These are phyloP conservation scores for Penicillium sp. DNA, from an alignment of 2,329 filamentous ascomycete genomes.

Conservation along the genomic window DNA sequence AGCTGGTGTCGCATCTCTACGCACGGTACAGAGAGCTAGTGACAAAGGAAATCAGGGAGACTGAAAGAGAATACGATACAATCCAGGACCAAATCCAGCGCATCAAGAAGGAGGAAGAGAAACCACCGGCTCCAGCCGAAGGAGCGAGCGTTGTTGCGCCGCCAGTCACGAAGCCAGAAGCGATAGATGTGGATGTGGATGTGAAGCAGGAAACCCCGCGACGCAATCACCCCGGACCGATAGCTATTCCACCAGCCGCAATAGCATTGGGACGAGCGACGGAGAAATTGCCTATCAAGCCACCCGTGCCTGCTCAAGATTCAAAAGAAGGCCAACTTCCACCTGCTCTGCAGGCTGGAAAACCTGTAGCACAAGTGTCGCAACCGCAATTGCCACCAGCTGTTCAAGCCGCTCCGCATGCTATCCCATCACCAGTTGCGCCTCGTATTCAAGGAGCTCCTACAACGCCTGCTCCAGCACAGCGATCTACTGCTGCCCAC, in stretches of 20 bases:
- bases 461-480: slow-evolving; percentile 16
- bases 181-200: slow-evolving; percentile 31
- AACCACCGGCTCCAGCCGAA: slow-evolving; percentile 35
- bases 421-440: slow-evolving; percentile 20
- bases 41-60: slow-evolving; percentile 68
- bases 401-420: slow-evolving; percentile 20
- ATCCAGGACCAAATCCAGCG: slow-evolving; percentile 68
- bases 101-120: slow-evolving; percentile 62
- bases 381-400: slow-evolving; percentile 16
- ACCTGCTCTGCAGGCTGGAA: slow-evolving; percentile 3
- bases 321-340: slow-evolving; percentile 2
- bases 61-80: slow-evolving; percentile 66
- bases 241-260: slow-evolving; percentile 1
- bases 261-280: slow-evolving; percentile 1
- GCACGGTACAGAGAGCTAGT: slow-evolving; percentile 69
- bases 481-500: slow-evolving; percentile 21
- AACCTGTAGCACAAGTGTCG: slow-evolving; percentile 2
- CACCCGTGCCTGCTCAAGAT: slow-evolving; percentile 1
- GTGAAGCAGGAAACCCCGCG: slow-evolving; percentile 22
- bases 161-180: slow-evolving; percentile 17
- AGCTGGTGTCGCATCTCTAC: slow-evolving; percentile 72
- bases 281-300: neutral
- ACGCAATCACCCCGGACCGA: slow-evolving; percentile 5
- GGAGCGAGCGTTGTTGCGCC: neutral
- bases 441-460: slow-evolving; percentile 20